phyloP scores from a whole-genome alignment of 176 grass and related monocot genomes.

The Carex littledalei region DNA sequence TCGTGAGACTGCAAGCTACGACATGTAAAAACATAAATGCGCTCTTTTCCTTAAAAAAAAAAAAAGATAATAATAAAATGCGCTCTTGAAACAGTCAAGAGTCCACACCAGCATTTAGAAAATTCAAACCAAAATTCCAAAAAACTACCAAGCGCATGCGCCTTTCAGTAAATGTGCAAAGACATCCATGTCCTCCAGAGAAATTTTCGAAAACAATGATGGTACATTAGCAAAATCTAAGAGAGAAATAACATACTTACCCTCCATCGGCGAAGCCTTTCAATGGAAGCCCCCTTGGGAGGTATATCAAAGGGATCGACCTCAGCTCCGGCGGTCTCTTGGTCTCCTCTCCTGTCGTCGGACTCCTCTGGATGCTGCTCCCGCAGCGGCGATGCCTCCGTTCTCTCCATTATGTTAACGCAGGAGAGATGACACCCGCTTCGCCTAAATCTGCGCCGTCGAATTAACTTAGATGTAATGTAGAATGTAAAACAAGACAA shows the following conservation, averaged over 20 bases:
- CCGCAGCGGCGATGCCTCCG: background rate
- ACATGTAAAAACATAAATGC: background rate
- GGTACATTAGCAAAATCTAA: background rate
- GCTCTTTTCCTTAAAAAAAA: background rate
- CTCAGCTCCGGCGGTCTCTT: background rate
- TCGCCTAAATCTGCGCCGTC: background rate
- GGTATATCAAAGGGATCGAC: constrained; percentile 20
- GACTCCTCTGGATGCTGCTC: too few relatives aligned
- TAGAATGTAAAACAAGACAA: background rate
- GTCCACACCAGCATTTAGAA: background rate
- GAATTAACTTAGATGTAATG: background rate
- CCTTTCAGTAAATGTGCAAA: too few relatives aligned
- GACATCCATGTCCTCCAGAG: background rate
- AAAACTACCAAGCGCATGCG: background rate
- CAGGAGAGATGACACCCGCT: constrained; percentile 31
- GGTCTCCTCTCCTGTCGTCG: background rate
- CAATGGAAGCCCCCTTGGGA: constrained; percentile 22
- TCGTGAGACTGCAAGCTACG: background rate
- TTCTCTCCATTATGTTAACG: background rate
- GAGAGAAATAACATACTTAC: background rate
- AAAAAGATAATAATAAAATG: background rate
- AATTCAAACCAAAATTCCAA: background rate
- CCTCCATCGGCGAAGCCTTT: constrained; percentile 32
- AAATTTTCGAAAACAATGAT: background rate
- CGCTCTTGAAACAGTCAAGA: background rate